Conservation (phyloP, 176 grass and related monocot species). For the Eleusine coracana region DNA sequence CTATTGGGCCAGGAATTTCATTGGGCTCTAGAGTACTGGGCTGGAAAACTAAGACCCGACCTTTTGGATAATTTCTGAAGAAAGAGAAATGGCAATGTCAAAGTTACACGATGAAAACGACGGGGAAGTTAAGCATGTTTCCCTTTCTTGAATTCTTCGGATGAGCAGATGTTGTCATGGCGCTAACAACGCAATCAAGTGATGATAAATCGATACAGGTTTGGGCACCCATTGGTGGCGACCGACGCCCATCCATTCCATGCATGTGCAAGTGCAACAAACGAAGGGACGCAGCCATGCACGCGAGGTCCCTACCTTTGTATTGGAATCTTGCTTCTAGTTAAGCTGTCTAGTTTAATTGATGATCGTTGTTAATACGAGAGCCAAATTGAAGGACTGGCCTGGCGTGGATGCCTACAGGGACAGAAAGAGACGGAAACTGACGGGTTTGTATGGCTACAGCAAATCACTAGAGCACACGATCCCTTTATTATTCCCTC, state of each 20-base stretch:
- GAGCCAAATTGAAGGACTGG: neutral
- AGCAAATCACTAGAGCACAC: neutral
- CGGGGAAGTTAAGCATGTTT: neutral
- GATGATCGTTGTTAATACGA: neutral
- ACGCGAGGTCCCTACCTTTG: neutral
- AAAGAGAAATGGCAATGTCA: too few relatives aligned
- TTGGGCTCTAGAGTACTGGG: neutral
- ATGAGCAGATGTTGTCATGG: conserved; percentile 1
- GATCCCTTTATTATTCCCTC: neutral
- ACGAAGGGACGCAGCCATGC: neutral
- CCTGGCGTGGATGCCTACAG: neutral
- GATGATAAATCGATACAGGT: neutral
- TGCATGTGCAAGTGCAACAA: neutral
- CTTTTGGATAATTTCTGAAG: neutral
- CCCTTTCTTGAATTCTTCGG: neutral
- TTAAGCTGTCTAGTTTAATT: conserved; percentile 42
- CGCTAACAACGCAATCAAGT: neutral
- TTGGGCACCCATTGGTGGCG: neutral
- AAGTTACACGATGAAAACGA: neutral
- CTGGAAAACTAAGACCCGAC: neutral
- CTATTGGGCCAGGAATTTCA: neutral
- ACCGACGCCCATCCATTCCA: neutral
- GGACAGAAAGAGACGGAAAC: neutral
- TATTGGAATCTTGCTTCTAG: conserved; percentile 30
- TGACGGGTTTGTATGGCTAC: neutral